phyloP scores from a whole-genome alignment of 495 filamentous ascomycete species.

The Choiromyces venosus region DNA sequence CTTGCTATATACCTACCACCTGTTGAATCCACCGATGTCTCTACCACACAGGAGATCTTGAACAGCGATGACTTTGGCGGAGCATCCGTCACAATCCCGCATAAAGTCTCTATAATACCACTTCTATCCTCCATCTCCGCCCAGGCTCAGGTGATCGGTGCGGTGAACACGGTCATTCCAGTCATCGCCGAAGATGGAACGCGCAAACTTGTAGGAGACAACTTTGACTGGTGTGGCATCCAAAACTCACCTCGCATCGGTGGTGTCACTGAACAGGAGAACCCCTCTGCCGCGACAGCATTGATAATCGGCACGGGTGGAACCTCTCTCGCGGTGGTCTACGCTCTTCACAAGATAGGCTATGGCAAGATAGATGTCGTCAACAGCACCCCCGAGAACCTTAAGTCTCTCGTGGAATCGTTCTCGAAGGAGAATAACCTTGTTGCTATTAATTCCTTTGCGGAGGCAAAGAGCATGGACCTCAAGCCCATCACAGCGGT shows the following conservation, averaged over 20 bases:
- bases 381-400: constrained; percentile 66
- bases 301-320: constrained; percentile 87
- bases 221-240: constrained; percentile 98
- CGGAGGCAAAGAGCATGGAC: constrained; percentile 49
- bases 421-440: constrained; percentile 76
- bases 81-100: constrained; percentile 88
- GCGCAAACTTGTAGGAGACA: constrained; percentile 66
- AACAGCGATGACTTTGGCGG: constrained; percentile 74
- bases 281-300: constrained; percentile 38
- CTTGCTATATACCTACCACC: constrained; percentile 79
- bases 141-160: constrained; percentile 78
- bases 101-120: constrained; percentile 83
- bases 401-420: constrained; percentile 58
- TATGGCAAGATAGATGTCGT: constrained; percentile 82
- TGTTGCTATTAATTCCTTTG: constrained; percentile 53
- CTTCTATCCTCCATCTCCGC: constrained; percentile 71
- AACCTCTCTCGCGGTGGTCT: constrained; percentile 87
- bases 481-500: constrained; percentile 66
- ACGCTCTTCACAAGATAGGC: constrained; percentile 74
- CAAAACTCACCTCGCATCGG: constrained; percentile 68
- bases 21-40: constrained; percentile 61
- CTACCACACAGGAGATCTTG: constrained; percentile 63
- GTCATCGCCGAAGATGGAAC: constrained; percentile 43
- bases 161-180: constrained; percentile 88
- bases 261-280: constrained; percentile 51